These are phyloP conservation scores for Rhynchospora breviuscula DNA, from an alignment of 176 grass and related monocot genomes.

Conservation along the genomic window DNA sequence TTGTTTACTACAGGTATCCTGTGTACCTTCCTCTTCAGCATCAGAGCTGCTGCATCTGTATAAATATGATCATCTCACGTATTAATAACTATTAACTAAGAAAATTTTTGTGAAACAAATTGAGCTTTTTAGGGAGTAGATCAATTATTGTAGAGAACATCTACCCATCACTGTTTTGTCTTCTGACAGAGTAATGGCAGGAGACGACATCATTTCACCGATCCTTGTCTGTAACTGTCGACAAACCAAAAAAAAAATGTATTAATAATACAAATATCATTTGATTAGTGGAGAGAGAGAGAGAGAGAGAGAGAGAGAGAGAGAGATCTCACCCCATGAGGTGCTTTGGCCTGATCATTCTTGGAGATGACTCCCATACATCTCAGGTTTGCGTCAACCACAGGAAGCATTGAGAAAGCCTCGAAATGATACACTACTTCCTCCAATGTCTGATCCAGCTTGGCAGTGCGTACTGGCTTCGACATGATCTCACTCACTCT, in stretches of 20 bases:
- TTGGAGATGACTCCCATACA: conserved; percentile 68
- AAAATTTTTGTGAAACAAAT: conserved; percentile 15
- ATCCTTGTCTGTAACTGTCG: conserved; percentile 57
- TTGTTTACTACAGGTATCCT: conserved; percentile 79
- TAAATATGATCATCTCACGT: conserved; percentile 1
- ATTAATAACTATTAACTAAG: neutral
- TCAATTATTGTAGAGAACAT: neutral
- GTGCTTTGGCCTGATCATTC: conserved; percentile 51
- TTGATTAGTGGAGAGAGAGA: neutral
- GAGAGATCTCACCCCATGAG: conserved; percentile 48
- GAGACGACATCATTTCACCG: conserved; percentile 66
- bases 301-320: neutral
- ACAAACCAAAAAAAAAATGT: neutral
- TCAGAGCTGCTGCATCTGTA: conserved; percentile 86
- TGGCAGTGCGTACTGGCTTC: conserved; percentile 38
- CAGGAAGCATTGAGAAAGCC: conserved; percentile 51
- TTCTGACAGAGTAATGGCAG: conserved; percentile 70
- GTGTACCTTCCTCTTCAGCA: conserved; percentile 88
- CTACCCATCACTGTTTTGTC: conserved; percentile 82
- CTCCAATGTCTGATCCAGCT: conserved; percentile 48
- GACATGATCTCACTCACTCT: conserved; percentile 62
- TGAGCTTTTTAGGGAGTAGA: neutral
- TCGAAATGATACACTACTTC: conserved; percentile 65
- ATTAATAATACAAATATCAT: neutral
- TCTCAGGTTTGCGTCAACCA: conserved; percentile 55